Percentiles rank a stretch among this genome's conserved stretches.
Evolutionary conservation across 768 basidiomycete species (phyloP).

Genomic region (Naganishia vishniacii): DNA sequence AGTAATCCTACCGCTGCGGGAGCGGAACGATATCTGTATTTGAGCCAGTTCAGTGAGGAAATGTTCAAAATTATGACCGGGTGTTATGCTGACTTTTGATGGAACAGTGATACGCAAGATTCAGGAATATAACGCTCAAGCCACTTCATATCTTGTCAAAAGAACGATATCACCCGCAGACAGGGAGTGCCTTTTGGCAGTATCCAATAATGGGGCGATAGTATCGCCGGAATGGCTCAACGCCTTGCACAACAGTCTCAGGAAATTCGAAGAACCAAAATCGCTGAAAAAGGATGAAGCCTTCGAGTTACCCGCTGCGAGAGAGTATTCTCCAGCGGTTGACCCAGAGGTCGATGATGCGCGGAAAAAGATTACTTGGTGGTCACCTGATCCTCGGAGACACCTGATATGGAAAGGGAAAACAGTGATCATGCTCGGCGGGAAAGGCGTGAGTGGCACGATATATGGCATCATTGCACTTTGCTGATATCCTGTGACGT

Average conservation of each 20-base stretch:
- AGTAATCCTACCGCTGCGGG: conserved; percentile 12
- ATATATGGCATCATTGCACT: no score
- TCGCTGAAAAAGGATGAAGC: neutral
- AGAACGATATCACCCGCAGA: neutral
- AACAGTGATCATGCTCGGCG: conserved; percentile 17
- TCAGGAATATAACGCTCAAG: neutral
- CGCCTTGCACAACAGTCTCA: neutral
- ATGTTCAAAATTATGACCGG: neutral
- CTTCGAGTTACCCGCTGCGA: conserved; percentile 1
- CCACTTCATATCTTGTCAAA: neutral
- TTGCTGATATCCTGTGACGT: no score
- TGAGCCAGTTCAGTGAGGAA: neutral
- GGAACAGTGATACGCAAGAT: conserved; percentile 8
- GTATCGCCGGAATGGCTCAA: conserved; percentile 15
- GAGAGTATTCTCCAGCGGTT: neutral
- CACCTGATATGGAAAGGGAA: conserved; percentile 12
- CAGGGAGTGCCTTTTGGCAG: conserved; percentile 12
- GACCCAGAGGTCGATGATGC: neutral
- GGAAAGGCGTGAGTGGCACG: neutral
- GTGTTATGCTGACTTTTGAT: neutral
- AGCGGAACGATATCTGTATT: neutral
- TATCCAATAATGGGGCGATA: conserved; percentile 3
- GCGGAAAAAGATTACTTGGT: conserved; percentile 1
- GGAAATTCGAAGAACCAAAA: neutral
- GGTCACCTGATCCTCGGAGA: conserved; percentile 12